Evolutionary conservation across 2,329 filamentous ascomycete genomes (phyloP), one percentile per base, ranked within the genome.

Genomic region (Fusarium acutatum): DNA sequence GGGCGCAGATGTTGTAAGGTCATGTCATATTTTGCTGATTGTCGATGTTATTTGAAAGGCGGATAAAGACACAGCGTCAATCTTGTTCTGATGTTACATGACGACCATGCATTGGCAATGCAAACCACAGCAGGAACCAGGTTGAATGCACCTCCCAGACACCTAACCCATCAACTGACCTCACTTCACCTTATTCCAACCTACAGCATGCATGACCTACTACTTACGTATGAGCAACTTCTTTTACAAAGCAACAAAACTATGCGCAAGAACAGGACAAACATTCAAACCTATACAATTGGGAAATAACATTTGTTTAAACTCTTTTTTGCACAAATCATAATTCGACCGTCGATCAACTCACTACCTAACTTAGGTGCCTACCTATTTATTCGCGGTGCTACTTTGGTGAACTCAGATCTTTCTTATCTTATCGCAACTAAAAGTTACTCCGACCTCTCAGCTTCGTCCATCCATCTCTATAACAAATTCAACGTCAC

Each of bases 341-440:
- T 32, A 22, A 30, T 53, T 37, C 10, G 6, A 43, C 15, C 15
- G 8, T 13, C 4, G 12, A 34, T 57, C 30, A 30, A n/a, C n/a
- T 49, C 46, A 49, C 22, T 30, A 13, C 26, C n/a, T n/a, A n/a
- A n/a, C n/a, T n/a, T n/a, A n/a, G n/a, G n/a, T n/a, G n/a, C n/a
- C n/a, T n/a, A n/a, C n/a, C n/a, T 30, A 28, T 38, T 52, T 37
- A 10, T 49, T 38, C 43, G 8, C n/a, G 22, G 34, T 15, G 30
- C 34, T 35, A 12, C 30, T 20, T 56, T n/a, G n/a, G 24, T 40
- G n/a, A 67, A 32, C 46, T 34, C 30, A 26, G 20, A 24, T 24
- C 30, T 20, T 53, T 24, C 66, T 70, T 69, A 70, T 70, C 67
- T 69, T 69, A 69, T 69, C 67, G 40, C 30, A 43, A 34, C 66